Conservation (phyloP, 164 flowering plant genomes). For the Berberis vulgaris region DNA sequence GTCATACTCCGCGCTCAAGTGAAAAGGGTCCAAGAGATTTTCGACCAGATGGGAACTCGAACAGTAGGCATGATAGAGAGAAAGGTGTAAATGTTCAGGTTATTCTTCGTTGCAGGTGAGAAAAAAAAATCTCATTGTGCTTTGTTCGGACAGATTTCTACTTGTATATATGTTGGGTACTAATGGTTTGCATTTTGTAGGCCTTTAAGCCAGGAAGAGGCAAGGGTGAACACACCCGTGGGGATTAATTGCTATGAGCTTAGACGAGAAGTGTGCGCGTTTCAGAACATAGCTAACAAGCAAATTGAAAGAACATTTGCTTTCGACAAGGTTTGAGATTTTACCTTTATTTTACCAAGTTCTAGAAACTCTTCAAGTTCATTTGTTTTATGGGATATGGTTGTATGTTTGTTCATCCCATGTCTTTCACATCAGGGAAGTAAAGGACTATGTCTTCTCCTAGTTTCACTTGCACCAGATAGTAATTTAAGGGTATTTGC, state of each 20-base stretch:
- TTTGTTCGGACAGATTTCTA: background rate
- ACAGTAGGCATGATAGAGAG: conserved; percentile 61
- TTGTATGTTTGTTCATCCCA: no score
- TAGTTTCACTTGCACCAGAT: no score
- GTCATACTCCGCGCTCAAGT: conserved; percentile 79
- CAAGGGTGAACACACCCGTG: conserved; percentile 69
- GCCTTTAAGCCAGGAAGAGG: conserved; percentile 92
- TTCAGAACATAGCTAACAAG: conserved; percentile 87
- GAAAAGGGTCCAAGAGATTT: conserved; percentile 73
- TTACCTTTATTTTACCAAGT: background rate
- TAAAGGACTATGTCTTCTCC: no score
- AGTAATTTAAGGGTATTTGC: no score
- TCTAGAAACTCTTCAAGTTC: no score
- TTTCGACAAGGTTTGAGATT: conserved; percentile 75
- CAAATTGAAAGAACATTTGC: conserved; percentile 90
- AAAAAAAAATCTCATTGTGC: background rate
- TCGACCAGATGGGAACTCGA: conserved; percentile 26
- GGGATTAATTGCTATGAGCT: conserved; percentile 77
- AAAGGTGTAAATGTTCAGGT: conserved; percentile 97
- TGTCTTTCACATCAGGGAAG: no score
- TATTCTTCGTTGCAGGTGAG: conserved; percentile 85
- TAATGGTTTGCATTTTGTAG: conserved; percentile 20
- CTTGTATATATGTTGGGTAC: background rate
- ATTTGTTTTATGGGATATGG: no score
- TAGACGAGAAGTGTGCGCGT: conserved; percentile 81